These are phyloP conservation scores for Stachybotrys chartarum DNA, from an alignment of 2,329 filamentous ascomycete genomes.

Conservation along the genomic window DNA sequence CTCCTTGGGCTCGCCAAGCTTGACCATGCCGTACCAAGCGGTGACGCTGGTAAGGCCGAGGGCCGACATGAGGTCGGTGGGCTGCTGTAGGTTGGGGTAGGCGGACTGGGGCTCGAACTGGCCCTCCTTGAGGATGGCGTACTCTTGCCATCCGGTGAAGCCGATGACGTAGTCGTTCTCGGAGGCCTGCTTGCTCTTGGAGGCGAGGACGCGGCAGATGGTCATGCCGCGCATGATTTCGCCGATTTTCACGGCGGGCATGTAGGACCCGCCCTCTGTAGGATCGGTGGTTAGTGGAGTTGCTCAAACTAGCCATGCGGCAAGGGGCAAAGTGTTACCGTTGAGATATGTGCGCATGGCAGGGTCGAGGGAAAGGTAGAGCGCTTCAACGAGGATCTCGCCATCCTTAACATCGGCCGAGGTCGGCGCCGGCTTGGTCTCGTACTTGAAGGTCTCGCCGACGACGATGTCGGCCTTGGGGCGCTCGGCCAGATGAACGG, in stretches of 20 bases:
- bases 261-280: conserved; percentile 47
- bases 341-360: conserved; percentile 72
- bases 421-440: conserved; percentile 42
- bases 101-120: conserved; percentile 32
- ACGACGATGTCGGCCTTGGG: conserved; percentile 54
- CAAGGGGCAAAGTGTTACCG: conserved; percentile 22
- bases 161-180: conserved; percentile 52
- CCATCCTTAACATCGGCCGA: conserved; percentile 52
- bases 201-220: conserved; percentile 55
- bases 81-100: conserved; percentile 31
- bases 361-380: conserved; percentile 65
- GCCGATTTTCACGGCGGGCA: conserved; percentile 61
- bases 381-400: conserved; percentile 51
- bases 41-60: conserved; percentile 65
- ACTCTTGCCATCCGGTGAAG: conserved; percentile 58
- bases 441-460: conserved; percentile 55
- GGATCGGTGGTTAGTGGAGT: neutral
- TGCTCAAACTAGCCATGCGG: neutral
- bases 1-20: conserved; percentile 59
- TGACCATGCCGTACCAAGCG: conserved; percentile 67
- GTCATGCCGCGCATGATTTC: conserved; percentile 60
- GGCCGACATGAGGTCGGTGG: conserved; percentile 55
- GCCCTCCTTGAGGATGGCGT: conserved; percentile 50
- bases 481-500: conserved; percentile 56
- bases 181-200: conserved; percentile 45